Conservation (phyloP, 1,284 basidiomycete genomes). For the Rhodotorula glutinis region DNA sequence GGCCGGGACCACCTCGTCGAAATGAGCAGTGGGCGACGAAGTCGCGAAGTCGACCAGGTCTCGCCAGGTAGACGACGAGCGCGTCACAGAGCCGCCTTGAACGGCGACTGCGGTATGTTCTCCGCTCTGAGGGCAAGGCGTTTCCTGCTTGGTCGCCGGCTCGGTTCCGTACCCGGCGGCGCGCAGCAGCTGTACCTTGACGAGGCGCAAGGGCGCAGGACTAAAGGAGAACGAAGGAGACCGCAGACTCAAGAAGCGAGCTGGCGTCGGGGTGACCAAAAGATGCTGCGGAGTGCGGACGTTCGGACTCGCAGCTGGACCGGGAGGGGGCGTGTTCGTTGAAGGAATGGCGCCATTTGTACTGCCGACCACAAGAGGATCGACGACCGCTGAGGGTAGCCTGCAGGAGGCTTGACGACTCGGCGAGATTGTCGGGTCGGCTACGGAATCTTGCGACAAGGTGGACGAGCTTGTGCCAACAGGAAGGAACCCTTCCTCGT, state of each 20-base stretch:
- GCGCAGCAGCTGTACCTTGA: slow-evolving; percentile 30
- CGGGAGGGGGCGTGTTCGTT: background rate
- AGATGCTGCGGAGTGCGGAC: slow-evolving; percentile 27
- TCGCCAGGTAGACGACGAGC: background rate
- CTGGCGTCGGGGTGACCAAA: slow-evolving; percentile 10
- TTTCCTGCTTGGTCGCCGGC: too few relatives aligned
- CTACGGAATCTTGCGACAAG: slow-evolving; percentile 14
- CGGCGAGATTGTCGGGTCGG: slow-evolving; percentile 23
- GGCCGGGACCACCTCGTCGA: slow-evolving; percentile 35
- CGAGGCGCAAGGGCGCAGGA: slow-evolving; percentile 34
- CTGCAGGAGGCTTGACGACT: background rate
- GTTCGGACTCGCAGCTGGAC: background rate
- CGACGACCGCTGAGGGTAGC: background rate
- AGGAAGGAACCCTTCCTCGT: background rate
- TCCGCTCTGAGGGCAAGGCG: too few relatives aligned
- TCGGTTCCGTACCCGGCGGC: slow-evolving; percentile 14
- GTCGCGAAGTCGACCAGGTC: slow-evolving; percentile 11
- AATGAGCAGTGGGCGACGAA: slow-evolving; percentile 13
- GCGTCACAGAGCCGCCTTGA: background rate
- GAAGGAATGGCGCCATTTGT: too few relatives aligned
- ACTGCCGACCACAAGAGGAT: background rate
- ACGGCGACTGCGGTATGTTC: slow-evolving; percentile 1
- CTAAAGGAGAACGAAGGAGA: slow-evolving; percentile 34
- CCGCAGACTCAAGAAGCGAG: background rate
- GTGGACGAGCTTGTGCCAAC: slow-evolving; percentile 8